Base-by-base conservation (phyloP, 306 rosid species). In the Cucumis melo region DNA sequence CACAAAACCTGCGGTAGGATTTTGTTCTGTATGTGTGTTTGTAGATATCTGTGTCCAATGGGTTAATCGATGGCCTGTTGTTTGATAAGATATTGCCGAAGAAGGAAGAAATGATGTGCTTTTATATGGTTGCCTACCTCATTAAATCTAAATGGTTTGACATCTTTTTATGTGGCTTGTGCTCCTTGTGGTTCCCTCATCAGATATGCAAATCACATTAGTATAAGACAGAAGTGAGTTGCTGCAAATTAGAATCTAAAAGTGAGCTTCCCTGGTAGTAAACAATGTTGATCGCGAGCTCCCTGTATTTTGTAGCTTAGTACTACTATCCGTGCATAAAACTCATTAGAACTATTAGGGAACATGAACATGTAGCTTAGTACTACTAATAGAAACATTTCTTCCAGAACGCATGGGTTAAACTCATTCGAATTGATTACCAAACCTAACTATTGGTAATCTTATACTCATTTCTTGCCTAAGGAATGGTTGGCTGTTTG, bases 1-100 rank as follows among this genome's bases (percentile, higher is more conserved):
- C 75, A 89, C 87, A 53, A 95, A 86, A 79, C 91, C 99, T 29
- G 61, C 91, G 93, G 99, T 95, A 88, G 53, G 74, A 34, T 79
- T 81, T 74, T 83, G 54, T 59, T 79, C 5, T 74, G 12, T 55
- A 3, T 55, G 2, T 34, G 15, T 59, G 8, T 59, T 6, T 57
- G 34, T 62, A 34, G 36, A 23, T 58, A 42, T 74, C 1, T 1
- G 38, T 17, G 42, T 77, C 48, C 36, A 46, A 59, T 78, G 24
- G 8, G 16, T 32, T 60, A 53, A 16, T 21, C 65, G 14, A 48
- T 55, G 19, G 75, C 70, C 32, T 39, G 56, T 81, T 81, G 75
- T 36, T n/a, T 78, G 59, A 17, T 74, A 73, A 76, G 82, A 62
- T 79, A 80, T 78, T 72, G 42, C n/a, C 53, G 8, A 8, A 66